A percentile compares a stretch with the other conserved stretches of the same genome.
Conservation (phyloP, 1,284 basidiomycete genomes). For the Cryptococcus neoformans region DNA sequence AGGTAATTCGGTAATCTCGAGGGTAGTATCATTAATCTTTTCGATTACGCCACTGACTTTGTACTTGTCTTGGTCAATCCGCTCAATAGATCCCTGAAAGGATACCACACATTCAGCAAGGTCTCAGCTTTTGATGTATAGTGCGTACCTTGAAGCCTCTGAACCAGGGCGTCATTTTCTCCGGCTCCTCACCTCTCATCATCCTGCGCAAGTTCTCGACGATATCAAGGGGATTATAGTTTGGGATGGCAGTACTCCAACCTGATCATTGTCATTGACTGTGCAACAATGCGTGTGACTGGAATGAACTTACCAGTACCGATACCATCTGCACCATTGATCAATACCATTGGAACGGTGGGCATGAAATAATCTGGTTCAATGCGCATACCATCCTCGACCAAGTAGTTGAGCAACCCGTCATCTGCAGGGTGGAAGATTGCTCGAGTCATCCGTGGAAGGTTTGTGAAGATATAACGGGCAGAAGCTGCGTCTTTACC, state of each 20-base stretch:
- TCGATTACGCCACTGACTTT: constrained; percentile 72
- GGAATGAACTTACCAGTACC: constrained; percentile 67
- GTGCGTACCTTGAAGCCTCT: constrained; percentile 67
- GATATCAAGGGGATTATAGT: constrained; percentile 90
- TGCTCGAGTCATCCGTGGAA: constrained; percentile 71
- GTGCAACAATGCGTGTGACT: not conserved
- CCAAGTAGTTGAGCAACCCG: constrained; percentile 73
- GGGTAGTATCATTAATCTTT: constrained; percentile 80
- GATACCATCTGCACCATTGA: constrained; percentile 97
- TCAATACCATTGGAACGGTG: constrained; percentile 78
- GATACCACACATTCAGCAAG: not conserved
- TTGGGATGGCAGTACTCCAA: constrained; percentile 93
- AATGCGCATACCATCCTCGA: constrained; percentile 83
- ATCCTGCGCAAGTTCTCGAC: constrained; percentile 81
- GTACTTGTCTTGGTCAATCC: constrained; percentile 77
- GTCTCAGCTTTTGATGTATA: not conserved
- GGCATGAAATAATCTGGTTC: constrained; percentile 98
- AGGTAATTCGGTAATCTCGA: constrained; percentile 95
- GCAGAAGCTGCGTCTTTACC: constrained; percentile 96
- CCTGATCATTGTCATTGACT: constrained; percentile 53
- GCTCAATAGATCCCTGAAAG: constrained; percentile 73
- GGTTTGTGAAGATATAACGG: constrained; percentile 93
- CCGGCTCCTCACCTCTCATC: constrained; percentile 81
- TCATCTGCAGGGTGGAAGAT: constrained; percentile 86
- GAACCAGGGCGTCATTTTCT: constrained; percentile 95